These are phyloP conservation scores for Ascochyta koolunga DNA, from an alignment of 2,329 filamentous ascomycete species.

Conservation along the genomic window DNA sequence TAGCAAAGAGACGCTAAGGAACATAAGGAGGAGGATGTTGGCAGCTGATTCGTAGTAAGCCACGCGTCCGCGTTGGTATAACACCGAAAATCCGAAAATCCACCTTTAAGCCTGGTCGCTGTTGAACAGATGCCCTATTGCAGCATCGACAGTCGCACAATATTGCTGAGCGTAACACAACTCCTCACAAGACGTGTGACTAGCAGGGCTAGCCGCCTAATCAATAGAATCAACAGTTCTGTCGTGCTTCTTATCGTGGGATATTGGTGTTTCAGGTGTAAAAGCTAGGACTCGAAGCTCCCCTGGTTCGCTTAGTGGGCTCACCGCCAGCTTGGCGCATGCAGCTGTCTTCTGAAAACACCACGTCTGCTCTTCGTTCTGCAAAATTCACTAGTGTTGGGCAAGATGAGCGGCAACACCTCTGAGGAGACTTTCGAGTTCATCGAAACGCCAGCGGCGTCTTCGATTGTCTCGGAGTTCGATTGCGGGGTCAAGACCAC, in stretches of 20 bases:
- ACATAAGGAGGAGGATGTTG: conserved; percentile 42
- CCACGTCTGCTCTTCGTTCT: conserved; percentile 30
- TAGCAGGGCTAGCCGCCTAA: background rate
- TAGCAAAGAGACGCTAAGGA: conserved; percentile 40
- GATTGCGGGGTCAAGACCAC: conserved; percentile 68
- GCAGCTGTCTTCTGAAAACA: conserved; percentile 28
- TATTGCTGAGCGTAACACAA: too few relatives aligned
- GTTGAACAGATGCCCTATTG: too few relatives aligned
- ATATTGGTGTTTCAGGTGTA: conserved; percentile 25
- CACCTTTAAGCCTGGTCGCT: background rate
- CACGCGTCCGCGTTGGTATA: conserved; percentile 14
- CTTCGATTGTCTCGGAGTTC: conserved; percentile 57
- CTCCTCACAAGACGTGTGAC: too few relatives aligned
- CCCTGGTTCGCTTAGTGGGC: conserved; percentile 32
- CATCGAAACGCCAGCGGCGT: conserved; percentile 66
- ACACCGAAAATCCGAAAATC: conserved; percentile 8
- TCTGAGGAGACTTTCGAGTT: conserved; percentile 68
- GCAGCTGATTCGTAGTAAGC: conserved; percentile 21
- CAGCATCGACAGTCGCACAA: too few relatives aligned
- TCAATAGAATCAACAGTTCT: background rate
- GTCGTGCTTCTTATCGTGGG: conserved; percentile 9
- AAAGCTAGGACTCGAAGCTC: conserved; percentile 25
- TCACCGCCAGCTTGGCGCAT: conserved; percentile 40
- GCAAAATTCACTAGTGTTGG: conserved; percentile 42
- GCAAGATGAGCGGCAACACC: conserved; percentile 44